Percentiles rank a stretch among this genome's conserved stretches.
Conservation (phyloP, 2,329 filamentous ascomycete genomes). For the Didymella sp. region DNA sequence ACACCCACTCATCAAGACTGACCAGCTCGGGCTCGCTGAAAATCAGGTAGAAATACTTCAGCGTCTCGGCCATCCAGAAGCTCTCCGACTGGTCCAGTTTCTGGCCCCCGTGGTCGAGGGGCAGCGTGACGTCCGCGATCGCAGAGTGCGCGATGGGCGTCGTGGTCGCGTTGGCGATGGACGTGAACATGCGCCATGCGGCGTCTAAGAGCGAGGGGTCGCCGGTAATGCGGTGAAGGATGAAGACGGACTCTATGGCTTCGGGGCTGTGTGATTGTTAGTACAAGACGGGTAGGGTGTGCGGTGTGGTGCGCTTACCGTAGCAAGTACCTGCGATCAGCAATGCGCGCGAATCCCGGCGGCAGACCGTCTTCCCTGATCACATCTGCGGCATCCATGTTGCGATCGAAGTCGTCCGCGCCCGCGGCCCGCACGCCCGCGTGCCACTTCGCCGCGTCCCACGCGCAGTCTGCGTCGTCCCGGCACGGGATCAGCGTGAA, state of each 20-base stretch:
- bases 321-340: slow-evolving; percentile 51
- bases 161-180: slow-evolving; percentile 70
- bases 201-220: slow-evolving; percentile 77
- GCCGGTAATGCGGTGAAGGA: slow-evolving; percentile 89
- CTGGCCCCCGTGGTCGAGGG: slow-evolving; percentile 30
- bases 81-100: slow-evolving; percentile 62
- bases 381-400: slow-evolving; percentile 34
- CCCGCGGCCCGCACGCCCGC: slow-evolving; percentile 43
- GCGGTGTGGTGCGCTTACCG: no score
- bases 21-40: slow-evolving; percentile 73
- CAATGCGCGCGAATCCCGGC: slow-evolving; percentile 51
- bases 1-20: slow-evolving; percentile 71
- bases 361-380: slow-evolving; percentile 52
- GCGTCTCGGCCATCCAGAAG: slow-evolving; percentile 88
- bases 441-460: slow-evolving; percentile 54
- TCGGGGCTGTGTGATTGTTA: slow-evolving; percentile 66
- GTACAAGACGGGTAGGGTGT: background rate
- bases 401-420: slow-evolving; percentile 19
- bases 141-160: slow-evolving; percentile 74
- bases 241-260: slow-evolving; percentile 87
- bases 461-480: slow-evolving; percentile 51
- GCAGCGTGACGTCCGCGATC: slow-evolving; percentile 67
- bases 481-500: slow-evolving; percentile 54
- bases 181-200: slow-evolving; percentile 85
- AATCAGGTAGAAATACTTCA: slow-evolving; percentile 91